Evolutionary conservation across 306 rosid genomes (phyloP), one percentile per base, ranked within the genome.

Genomic region (Argentina anserina): DNA sequence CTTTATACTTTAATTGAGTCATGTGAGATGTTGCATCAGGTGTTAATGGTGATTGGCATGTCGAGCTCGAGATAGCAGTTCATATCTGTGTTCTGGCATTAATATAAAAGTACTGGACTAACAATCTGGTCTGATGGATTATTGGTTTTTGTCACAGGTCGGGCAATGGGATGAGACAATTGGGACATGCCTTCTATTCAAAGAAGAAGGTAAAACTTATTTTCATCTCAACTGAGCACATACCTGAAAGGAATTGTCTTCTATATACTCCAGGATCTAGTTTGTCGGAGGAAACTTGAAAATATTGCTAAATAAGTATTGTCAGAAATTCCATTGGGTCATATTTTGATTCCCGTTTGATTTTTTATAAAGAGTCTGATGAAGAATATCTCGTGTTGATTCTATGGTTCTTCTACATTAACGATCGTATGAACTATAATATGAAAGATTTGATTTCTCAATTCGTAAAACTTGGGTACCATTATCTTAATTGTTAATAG

Each of bases 151-250:
- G 46, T 31, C 41, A n/a, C 82, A 90, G 96, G 78, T 90, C 5
- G 98, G 97, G 46, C 85, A 90, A 68, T 92, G 88, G 46, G 86
- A 87, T 67, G 96, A 90, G 85, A 85, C 92, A 33, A 78, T 92
- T 46, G 95, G 98, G 67, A 88, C 95, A 5, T 84, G 92, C 77
- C 73, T 90, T 73, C 75, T 88, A 52, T 92, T 92, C 68, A 79
- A 84, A 8, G 91, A 92, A 76, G 83, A 87, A 81, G 91, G 92
- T 87, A 67, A 76, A 79, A 73, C 69, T 28, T 67, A 46, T 13
- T 71, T 59, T 52, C 53, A n/a, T 41, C 59, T 6, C 55, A 14
- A 14, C 61, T 46, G 29, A 3, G n/a, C 36, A 49, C 41, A n/a
- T 42, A 20, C 42, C 21, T 33, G 15, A 12, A 52, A 18, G 17